These are phyloP conservation scores for Candida boleticola DNA, from an alignment of 805 yeast species.

Conservation along the genomic window DNA sequence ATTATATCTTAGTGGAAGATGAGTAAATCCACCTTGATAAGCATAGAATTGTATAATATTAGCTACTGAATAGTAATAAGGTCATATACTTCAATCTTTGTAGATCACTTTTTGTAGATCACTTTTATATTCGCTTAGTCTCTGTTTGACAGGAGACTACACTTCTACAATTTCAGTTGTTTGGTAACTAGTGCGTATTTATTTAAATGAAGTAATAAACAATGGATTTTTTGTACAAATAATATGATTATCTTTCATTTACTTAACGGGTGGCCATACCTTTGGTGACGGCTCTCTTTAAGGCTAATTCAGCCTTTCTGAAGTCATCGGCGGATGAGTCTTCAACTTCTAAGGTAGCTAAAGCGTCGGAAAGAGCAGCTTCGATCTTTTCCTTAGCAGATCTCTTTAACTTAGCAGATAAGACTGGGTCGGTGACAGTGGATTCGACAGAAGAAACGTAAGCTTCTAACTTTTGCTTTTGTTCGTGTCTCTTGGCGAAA, in stretches of 20 bases:
- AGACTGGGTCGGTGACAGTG: constrained; percentile 96
- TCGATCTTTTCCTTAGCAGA: constrained; percentile 96
- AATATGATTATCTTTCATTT: constrained; percentile 4
- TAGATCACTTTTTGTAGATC: too few relatives aligned
- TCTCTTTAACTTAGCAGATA: constrained; percentile 96
- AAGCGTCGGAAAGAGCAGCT: constrained; percentile 95
- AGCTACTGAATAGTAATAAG: too few relatives aligned
- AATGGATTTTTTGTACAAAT: constrained; percentile 4
- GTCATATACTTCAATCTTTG: too few relatives aligned
- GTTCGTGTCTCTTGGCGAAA: constrained; percentile 99
- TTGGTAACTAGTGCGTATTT: constrained; percentile 4
- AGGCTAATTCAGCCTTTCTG: constrained; percentile 98
- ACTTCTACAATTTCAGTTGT: too few relatives aligned
- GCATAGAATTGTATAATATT: too few relatives aligned
- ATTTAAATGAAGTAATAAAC: constrained; percentile 9
- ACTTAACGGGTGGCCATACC: constrained; percentile 96
- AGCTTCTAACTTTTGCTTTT: constrained; percentile 98
- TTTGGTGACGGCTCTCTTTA: constrained; percentile 99
- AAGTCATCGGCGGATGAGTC: constrained; percentile 94
- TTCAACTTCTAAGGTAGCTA: constrained; percentile 96
- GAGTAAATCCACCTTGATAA: too few relatives aligned
- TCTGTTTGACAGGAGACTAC: too few relatives aligned
- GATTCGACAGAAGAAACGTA: constrained; percentile 95
- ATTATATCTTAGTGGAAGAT: constrained; percentile 61
- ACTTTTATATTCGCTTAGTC: too few relatives aligned